Evolutionary conservation across 1,139 yeast species (phyloP), one percentile per base, ranked within the genome.

Genomic region (Saccharomyces hybrid): DNA sequence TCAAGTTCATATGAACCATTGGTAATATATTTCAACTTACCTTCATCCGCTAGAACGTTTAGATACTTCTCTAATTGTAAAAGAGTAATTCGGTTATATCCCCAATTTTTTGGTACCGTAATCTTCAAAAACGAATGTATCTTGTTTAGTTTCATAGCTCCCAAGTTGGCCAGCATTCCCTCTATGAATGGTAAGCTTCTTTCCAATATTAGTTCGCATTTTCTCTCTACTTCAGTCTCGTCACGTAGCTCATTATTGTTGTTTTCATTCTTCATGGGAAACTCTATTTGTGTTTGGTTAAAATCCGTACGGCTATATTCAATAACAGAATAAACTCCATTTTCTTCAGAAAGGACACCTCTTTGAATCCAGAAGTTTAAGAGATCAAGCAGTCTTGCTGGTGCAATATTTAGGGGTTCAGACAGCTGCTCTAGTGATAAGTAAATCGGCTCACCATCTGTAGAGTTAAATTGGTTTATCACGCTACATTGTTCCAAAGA

Each of bases 401-500:
- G 58, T 2, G 64, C 62, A 62, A 77, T 65, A 2, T 61, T 54
- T 41, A 76, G 63, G 0, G 56, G 52, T 2, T 61, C 56, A 4
- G 68, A 60, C 1, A 79, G 64, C 2, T 66, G 60, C n/a, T 61
- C 69, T 3, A 69, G 61, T 0, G 74, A 64, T 9, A 73, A 55
- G 11, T 53, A 55, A 8, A 49, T 24, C 24, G 52, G 19, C 5
- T 51, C 34, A 27, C 64, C 68, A 19, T 62, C 61, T 72, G 48
- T 19, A 24, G 42, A 78, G 54, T 80, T 73, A 63, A 88, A 87
- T 44, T 78, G 69, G 19, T 75, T 70, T 19, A 88, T 78, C 2
- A 86, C 79, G 0, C 86, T 75, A 1, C 95, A 95, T 59, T 84
- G 83, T 32, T 81, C 86, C 0, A 96, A 85, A 0, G 85, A 70